Percentiles rank a stretch among this genome's conserved stretches.
Conservation (phyloP, 192 early-diverging fungal genomes). For the Paraglomus occultum region DNA sequence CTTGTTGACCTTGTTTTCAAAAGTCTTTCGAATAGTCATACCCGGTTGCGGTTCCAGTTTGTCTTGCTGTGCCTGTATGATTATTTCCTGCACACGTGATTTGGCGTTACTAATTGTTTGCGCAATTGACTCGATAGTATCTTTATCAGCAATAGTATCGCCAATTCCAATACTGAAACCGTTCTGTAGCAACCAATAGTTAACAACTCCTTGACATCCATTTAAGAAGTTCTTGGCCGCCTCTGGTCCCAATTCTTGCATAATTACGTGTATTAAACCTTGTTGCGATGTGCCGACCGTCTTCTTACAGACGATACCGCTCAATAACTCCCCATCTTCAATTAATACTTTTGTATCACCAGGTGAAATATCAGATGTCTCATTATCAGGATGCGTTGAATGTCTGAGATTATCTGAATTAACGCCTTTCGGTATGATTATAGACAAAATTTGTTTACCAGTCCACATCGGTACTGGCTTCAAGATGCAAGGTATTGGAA, state of each 20-base stretch:
- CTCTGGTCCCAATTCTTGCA: slow-evolving; percentile 90
- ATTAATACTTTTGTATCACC: slow-evolving; percentile 91
- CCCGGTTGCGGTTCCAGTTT: slow-evolving; percentile 82
- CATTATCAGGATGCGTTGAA: slow-evolving; percentile 76
- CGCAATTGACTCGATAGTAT: slow-evolving; percentile 78
- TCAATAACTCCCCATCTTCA: slow-evolving; percentile 88
- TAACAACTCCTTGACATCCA: slow-evolving; percentile 88
- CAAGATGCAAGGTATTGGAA: slow-evolving; percentile 91
- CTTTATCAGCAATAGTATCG: slow-evolving; percentile 89
- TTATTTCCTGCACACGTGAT: slow-evolving; percentile 73
- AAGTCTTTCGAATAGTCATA: slow-evolving; percentile 90
- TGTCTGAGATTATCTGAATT: slow-evolving; percentile 76
- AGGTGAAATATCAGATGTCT: slow-evolving; percentile 74
- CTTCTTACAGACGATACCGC: slow-evolving; percentile 94
- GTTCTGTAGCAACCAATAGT: slow-evolving; percentile 93
- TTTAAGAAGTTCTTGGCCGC: slow-evolving; percentile 88
- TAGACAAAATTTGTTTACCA: slow-evolving; percentile 92
- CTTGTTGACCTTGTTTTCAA: slow-evolving; percentile 86
- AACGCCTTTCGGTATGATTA: slow-evolving; percentile 92
- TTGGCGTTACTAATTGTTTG: slow-evolving; percentile 74
- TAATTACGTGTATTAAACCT: slow-evolving; percentile 92
- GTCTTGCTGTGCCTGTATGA: slow-evolving; percentile 80
- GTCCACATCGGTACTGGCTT: slow-evolving; percentile 98
- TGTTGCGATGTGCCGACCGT: slow-evolving; percentile 85
- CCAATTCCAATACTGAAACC: slow-evolving; percentile 98